These are phyloP conservation scores for Daldinia vernicosa DNA, from an alignment of 495 filamentous ascomycete species.

Conservation along the genomic window DNA sequence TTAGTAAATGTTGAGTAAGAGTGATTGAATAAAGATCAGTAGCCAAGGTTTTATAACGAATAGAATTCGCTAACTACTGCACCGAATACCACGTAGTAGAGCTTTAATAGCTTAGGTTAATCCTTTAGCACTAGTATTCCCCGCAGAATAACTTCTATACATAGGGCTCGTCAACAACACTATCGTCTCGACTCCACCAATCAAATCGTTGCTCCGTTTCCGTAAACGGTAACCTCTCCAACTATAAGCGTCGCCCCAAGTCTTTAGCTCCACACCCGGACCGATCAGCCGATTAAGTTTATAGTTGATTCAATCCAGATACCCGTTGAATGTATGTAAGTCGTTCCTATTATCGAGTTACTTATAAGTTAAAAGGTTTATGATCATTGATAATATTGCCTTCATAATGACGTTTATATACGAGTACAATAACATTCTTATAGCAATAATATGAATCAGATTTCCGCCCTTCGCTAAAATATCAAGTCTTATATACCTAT, in stretches of 20 bases:
- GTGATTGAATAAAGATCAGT: background rate
- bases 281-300: background rate
- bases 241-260: background rate
- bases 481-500: too few relatives aligned
- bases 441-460: background rate
- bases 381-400: too few relatives aligned
- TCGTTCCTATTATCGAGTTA: too few relatives aligned
- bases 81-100: conserved; percentile 17
- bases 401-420: too few relatives aligned
- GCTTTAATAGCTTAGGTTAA: background rate
- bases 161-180: background rate
- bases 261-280: background rate
- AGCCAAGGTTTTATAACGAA: background rate
- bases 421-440: background rate
- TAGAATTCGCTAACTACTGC: conserved; percentile 8
- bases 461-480: background rate
- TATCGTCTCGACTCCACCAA: conserved; percentile 12
- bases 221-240: conserved; percentile 9
- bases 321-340: too few relatives aligned
- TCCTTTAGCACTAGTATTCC: conserved; percentile 17
- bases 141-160: background rate
- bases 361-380: too few relatives aligned
- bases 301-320: too few relatives aligned
- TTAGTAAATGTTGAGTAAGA: background rate
- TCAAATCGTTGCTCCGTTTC: conserved; percentile 8